Percentiles rank a stretch among this genome's conserved stretches.
phyloP scores from a whole-genome alignment of 2,329 filamentous ascomycete genomes.

The Monilinia aucupariae region DNA sequence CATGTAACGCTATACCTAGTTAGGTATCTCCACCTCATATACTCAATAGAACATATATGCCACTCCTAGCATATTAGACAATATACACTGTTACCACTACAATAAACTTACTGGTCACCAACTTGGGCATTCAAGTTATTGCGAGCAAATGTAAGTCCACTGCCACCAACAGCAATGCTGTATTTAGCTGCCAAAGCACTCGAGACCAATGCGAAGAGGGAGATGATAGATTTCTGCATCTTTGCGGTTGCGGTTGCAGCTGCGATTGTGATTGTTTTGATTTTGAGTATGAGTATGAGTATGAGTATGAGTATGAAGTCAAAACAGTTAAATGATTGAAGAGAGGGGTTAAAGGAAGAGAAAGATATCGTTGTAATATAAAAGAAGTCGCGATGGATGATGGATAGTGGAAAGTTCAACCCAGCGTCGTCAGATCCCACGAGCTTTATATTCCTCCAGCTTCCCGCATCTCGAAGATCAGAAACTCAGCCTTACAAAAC shows the following conservation, averaged over 20 bases:
- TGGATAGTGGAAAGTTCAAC: neutral
- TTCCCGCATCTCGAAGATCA: too few species aligned
- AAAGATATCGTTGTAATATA: neutral
- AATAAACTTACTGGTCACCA: slow-evolving; percentile 45
- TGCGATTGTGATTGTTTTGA: neutral
- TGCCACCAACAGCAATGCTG: slow-evolving; percentile 60
- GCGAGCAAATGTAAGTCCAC: slow-evolving; percentile 55
- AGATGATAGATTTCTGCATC: slow-evolving; percentile 5
- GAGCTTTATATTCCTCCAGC: neutral
- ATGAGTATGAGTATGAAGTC: neutral
- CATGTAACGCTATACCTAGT: too few species aligned
- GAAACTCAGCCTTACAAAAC: slow-evolving; percentile 7
- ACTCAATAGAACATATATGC: too few species aligned
- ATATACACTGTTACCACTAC: too few species aligned
- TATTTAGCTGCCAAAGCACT: slow-evolving; percentile 36
- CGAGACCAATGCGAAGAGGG: neutral
- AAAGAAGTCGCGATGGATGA: neutral
- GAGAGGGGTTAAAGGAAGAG: too few species aligned
- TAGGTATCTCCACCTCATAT: too few species aligned
- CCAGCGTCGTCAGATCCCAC: neutral
- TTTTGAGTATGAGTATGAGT: too few species aligned
- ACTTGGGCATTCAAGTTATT: slow-evolving; percentile 55
- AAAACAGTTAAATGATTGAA: neutral
- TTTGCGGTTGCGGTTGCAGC: neutral
- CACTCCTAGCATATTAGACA: too few species aligned